Evolutionary conservation across 148 eudicot genomes (phyloP).

Genomic region (Oxyria digyna): DNA sequence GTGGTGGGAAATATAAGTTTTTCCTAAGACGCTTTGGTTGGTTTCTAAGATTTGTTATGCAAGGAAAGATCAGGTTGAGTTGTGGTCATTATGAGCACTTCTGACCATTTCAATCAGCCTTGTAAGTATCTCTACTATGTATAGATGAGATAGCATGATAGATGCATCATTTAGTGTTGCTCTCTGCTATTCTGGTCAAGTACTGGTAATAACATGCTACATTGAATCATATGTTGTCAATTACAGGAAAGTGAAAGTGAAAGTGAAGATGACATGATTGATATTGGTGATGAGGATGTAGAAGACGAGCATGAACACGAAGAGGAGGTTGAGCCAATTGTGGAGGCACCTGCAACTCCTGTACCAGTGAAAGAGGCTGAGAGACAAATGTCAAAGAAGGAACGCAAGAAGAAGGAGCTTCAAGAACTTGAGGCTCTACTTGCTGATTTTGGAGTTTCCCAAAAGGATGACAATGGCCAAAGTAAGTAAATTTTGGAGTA

Average conservation of each 20-base stretch:
- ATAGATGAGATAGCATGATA: background rate
- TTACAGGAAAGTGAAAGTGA: constrained; percentile 91
- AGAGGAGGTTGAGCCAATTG: constrained; percentile 42
- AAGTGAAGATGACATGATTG: constrained; percentile 88
- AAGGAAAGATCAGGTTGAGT: background rate
- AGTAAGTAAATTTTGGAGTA: constrained; percentile 16
- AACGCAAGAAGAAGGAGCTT: constrained; percentile 88
- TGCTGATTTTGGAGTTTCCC: constrained; percentile 53
- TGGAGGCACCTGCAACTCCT: constrained; percentile 39
- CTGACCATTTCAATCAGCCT: background rate
- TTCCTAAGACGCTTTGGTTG: background rate
- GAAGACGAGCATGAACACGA: constrained; percentile 91
- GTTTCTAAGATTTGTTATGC: background rate
- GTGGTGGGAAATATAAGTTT: background rate
- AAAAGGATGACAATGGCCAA: constrained; percentile 32
- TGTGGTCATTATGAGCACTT: background rate
- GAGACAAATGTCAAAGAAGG: constrained; percentile 94
- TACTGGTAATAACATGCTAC: background rate
- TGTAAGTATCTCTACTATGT: too few relatives aligned
- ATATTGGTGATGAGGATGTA: constrained; percentile 71
- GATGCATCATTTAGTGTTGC: background rate
- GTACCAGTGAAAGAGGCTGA: constrained; percentile 71
- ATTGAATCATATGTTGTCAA: background rate
- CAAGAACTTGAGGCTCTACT: constrained; percentile 89
- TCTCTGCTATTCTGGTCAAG: background rate